These are phyloP conservation scores for Talaromyces sp. DNA, from an alignment of 2,329 filamentous ascomycete species.

Conservation along the genomic window DNA sequence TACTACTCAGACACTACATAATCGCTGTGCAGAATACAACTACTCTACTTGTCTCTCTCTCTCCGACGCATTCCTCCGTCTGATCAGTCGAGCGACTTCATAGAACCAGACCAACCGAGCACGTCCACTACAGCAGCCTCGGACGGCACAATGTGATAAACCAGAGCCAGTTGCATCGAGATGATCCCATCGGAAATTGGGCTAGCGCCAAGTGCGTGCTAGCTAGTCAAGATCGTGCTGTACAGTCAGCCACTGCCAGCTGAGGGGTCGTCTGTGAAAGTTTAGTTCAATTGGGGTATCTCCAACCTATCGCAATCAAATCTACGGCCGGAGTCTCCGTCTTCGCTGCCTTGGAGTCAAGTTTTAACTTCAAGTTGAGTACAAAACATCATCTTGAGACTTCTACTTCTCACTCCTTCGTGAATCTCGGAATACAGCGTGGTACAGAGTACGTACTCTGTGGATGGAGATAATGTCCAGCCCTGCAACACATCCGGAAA, in stretches of 20 bases:
- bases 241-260: conserved; percentile 10
- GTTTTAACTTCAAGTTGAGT: not conserved
- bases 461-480: not conserved
- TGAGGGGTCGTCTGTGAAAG: not conserved
- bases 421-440: too few relatives aligned
- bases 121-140: not conserved
- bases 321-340: not conserved
- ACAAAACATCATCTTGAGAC: not conserved
- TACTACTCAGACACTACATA: too few relatives aligned
- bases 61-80: not conserved
- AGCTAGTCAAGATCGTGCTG: conserved; percentile 4
- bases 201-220: not conserved
- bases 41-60: too few relatives aligned
- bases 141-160: conserved; percentile 1
- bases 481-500: not conserved
- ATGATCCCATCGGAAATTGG: conserved; percentile 4
- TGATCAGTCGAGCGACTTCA: too few relatives aligned
- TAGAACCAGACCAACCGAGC: too few relatives aligned
- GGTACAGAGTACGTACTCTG: too few relatives aligned
- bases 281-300: not conserved
- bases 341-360: not conserved
- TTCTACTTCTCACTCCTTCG: not conserved
- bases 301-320: conserved; percentile 4
- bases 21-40: too few relatives aligned
- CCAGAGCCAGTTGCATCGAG: not conserved